phyloP scores from a whole-genome alignment of 345 rosid genomes.

The Citrus inodora region DNA sequence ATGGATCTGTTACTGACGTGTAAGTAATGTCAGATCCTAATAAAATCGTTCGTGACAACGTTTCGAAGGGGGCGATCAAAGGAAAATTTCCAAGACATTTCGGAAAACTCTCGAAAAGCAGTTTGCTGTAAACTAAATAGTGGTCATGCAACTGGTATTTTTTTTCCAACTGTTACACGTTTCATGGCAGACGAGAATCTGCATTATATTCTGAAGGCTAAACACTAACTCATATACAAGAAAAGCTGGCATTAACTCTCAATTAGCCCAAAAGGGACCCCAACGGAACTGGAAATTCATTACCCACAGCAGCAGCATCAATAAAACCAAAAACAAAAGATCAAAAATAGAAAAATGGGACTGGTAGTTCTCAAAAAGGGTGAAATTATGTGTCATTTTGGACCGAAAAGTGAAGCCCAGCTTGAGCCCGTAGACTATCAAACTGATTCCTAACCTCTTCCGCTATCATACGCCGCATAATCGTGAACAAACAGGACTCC shows the following conservation, averaged over 20 bases:
- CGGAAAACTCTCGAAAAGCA: no score
- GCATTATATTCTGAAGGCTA: background rate
- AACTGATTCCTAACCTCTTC: conserved; percentile 51
- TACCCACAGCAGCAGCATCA: background rate
- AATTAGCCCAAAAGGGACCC: background rate
- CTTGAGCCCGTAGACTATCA: conserved; percentile 27
- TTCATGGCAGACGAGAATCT: background rate
- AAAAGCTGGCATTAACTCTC: background rate
- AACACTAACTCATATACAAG: background rate
- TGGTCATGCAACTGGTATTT: background rate
- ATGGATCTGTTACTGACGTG: no score
- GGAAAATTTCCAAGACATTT: no score
- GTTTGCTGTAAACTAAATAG: no score
- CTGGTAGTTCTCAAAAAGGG: background rate
- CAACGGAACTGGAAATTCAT: background rate
- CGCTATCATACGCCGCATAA: conserved; percentile 50
- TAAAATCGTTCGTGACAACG: background rate
- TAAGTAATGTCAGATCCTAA: no score
- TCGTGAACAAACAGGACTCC: conserved; percentile 32
- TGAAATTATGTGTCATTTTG: background rate
- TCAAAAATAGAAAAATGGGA: no score
- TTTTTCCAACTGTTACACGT: background rate
- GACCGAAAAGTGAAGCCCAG: background rate
- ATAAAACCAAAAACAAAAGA: background rate
- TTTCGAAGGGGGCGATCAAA: no score